Evolutionary conservation across 2,329 filamentous ascomycete genomes (phyloP), one percentile per base, ranked within the genome.

Genomic region (Rasamsonia emersonii): DNA sequence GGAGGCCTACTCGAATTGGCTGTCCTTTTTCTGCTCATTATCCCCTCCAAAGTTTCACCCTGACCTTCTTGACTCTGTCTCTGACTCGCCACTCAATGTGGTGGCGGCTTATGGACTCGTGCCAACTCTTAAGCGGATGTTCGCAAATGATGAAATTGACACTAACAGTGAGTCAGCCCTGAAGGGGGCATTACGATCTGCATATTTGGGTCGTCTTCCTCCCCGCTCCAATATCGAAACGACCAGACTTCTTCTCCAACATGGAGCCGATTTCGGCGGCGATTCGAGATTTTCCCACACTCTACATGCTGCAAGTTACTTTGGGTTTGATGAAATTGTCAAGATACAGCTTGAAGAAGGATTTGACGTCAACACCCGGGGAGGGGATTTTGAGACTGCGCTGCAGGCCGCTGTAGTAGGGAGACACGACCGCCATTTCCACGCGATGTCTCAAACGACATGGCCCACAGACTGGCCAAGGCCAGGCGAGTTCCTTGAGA

Each of bases 321-420:
- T 17, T 20, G 46, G 39, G 4, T 23, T 40, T 25, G 35, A 39
- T 19, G 39, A 43, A 16, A 15, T 46, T 9, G 42, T 52, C 9
- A 26, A 45, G 21, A 33, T 30, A 5, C 32, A 53, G 3, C 21
- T 53, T 3, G 42, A 49, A 11, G 16, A 18, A 4, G 37, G 35
- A 19, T 14, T 29, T 18, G 37, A 40, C 13, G 27, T 38, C n/a
- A 37, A 40, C 17, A 24, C 13, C 9, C 14, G 6, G 5, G 15
- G 37, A 14, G 37, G 31, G 1, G 9, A 24, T 10, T 37, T 17
- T 19, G 35, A 27, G 6, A 40, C 29, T 26, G 37, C 37, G 9
- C 14, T 40, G 9, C 26, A 31, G 24, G 32, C 36, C 9, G 37
- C 37, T 18, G 35, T 35, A 18, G 18, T 15, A 9, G 36, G 36